Evolutionary conservation across 176 grass and related monocot species (phyloP).

Genomic region (Lolium perenne): DNA sequence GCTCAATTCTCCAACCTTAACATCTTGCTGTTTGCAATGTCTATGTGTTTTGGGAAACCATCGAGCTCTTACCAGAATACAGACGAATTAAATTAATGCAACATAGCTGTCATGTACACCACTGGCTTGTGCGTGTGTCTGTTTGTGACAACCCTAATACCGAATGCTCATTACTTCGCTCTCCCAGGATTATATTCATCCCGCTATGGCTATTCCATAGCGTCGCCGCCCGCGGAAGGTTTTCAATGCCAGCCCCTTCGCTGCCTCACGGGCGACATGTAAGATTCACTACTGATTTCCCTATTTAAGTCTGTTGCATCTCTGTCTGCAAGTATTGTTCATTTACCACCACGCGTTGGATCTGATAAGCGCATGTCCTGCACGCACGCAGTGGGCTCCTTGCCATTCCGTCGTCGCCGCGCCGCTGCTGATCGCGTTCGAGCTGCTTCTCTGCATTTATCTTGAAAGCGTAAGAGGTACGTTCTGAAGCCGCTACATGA

Average conservation of each 20-base stretch:
- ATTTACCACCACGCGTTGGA: not conserved
- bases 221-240: slow-evolving; percentile 78
- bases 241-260: slow-evolving; percentile 95
- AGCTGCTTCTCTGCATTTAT: slow-evolving; percentile 91
- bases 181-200: slow-evolving; percentile 80
- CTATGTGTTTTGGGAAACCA: not conserved
- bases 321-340: slow-evolving; percentile 12
- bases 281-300: slow-evolving; percentile 36
- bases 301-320: not conserved
- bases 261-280: slow-evolving; percentile 90
- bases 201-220: slow-evolving; percentile 97
- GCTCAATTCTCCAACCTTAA: not conserved
- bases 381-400: slow-evolving; percentile 73
- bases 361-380: slow-evolving; percentile 24
- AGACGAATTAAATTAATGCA: not conserved
- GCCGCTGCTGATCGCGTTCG: slow-evolving; percentile 83
- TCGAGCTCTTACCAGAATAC: not conserved
- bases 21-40: not conserved
- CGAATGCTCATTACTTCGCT: slow-evolving; percentile 26
- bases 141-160: not conserved
- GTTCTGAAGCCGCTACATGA: slow-evolving; percentile 25
- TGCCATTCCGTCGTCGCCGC: slow-evolving; percentile 88
- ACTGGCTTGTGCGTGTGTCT: not conserved
- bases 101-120: not conserved
- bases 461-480: slow-evolving; percentile 78